phyloP scores from a whole-genome alignment of 1,284 basidiomycete genomes.

The Abortiporus biennis region DNA sequence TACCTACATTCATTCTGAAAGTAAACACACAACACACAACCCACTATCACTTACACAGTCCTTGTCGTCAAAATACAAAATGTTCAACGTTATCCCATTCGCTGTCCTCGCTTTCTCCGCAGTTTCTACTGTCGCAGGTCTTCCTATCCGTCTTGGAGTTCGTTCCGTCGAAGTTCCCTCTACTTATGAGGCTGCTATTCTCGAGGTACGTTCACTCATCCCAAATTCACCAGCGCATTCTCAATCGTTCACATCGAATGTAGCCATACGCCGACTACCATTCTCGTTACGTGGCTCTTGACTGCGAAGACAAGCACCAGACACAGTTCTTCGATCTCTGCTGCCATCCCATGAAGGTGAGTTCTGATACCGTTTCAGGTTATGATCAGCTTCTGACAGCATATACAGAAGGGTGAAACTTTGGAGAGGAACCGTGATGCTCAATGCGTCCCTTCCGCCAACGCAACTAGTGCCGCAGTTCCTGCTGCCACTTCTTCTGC shows the following conservation, averaged over 20 bases:
- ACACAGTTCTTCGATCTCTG: slow-evolving; percentile 61
- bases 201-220: slow-evolving; percentile 23
- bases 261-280: slow-evolving; percentile 64
- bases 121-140: slow-evolving; percentile 34
- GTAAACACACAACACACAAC: too few species aligned
- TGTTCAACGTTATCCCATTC: slow-evolving; percentile 41
- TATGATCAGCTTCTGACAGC: slow-evolving; percentile 3
- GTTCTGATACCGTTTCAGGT: slow-evolving; percentile 12
- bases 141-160: slow-evolving; percentile 43
- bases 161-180: slow-evolving; percentile 32
- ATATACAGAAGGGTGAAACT: slow-evolving; percentile 39
- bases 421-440: slow-evolving; percentile 39
- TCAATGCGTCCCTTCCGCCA: slow-evolving; percentile 41
- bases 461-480: slow-evolving; percentile 15
- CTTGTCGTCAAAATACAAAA: too few species aligned
- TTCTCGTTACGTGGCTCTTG: slow-evolving; percentile 52
- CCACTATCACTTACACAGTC: slow-evolving; percentile 9
- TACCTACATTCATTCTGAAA: slow-evolving; percentile 10
- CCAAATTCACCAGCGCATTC: not conserved
- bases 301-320: slow-evolving; percentile 55
- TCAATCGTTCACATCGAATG: slow-evolving; percentile 9
- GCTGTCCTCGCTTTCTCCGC: slow-evolving; percentile 44
- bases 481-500: slow-evolving; percentile 22
- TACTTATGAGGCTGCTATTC: slow-evolving; percentile 32
- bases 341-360: slow-evolving; percentile 49